Evolutionary conservation across 176 grass and related monocot genomes (phyloP), one percentile per base, ranked within the genome.

Genomic region (Paspalum vaginatum): DNA sequence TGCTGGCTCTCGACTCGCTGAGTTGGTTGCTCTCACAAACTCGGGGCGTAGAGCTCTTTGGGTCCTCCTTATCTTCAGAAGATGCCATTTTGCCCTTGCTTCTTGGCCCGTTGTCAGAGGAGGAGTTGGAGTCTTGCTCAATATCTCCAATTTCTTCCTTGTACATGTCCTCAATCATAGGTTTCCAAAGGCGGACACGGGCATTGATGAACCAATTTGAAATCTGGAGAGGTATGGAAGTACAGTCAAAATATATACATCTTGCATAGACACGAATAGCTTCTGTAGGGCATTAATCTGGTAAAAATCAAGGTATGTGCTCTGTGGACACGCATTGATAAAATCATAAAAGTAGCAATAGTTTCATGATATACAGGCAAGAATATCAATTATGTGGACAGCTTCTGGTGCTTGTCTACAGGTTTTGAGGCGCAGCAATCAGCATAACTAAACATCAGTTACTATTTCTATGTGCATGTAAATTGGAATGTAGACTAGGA

Each of bases 171-270:
- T 99, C 96, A 26, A 99, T 99, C 96, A 99, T 99, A 1, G 96
- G 96, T 62, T 99, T 99, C 96, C 96, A 99, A 72, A 99, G 92
- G 9, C 96, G 88, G 44, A 99, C 96, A 66, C 96, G 92, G 0
- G 96, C 96, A 53, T 99, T 99, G 78, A 99, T 99, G 82, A 99
- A 99, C 97, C 97, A 99, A 79, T 99, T 99, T 45, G 96, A 99
- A 70, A 99, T 94, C 96, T 99, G 80, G 79, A 83, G 24, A 67
- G 57, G 3, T 75, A 67, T 60, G 51, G n/a, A 42, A 47, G 38
- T 7, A 70, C 1, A 42, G 41, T 70, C 72, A 81, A 14, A 41
- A 42, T 15, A 70, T 57, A 16, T 12, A 32, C 25, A 27, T 45
- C 5, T 39, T 61, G 18, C 75, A 68, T 22, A 27, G 63, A 84